Percentiles rank a stretch among this genome's conserved stretches.
phyloP scores from a whole-genome alignment of 1,284 basidiomycete genomes.

The Quambalaria eucalypti region DNA sequence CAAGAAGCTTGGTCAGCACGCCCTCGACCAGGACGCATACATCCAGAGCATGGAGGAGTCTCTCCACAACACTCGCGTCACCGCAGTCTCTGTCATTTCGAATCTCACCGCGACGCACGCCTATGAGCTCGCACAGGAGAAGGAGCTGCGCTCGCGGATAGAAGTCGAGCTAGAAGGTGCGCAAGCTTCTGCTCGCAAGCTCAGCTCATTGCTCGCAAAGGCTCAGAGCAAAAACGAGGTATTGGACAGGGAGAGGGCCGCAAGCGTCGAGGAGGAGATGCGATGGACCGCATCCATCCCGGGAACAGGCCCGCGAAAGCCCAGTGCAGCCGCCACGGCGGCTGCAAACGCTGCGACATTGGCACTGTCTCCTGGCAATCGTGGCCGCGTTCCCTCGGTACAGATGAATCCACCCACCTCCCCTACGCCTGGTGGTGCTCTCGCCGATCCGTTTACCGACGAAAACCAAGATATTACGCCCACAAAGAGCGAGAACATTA shows the following conservation, averaged over 20 bases:
- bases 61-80: slow-evolving; percentile 33
- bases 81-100: slow-evolving; percentile 38
- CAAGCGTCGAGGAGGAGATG: slow-evolving; percentile 10
- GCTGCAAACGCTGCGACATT: slow-evolving; percentile 4
- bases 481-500: not conserved
- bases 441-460: not conserved
- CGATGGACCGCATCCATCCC: slow-evolving; percentile 6
- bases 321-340: slow-evolving; percentile 8
- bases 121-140: slow-evolving; percentile 30
- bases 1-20: slow-evolving; percentile 10
- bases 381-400: too few relatives aligned
- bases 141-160: slow-evolving; percentile 26
- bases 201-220: slow-evolving; percentile 31
- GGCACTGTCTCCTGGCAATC: not conserved
- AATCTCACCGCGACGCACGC: slow-evolving; percentile 34
- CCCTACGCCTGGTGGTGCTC: not conserved
- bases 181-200: slow-evolving; percentile 39
- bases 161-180: slow-evolving; percentile 41
- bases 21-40: slow-evolving; percentile 4
- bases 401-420: not conserved
- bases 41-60: slow-evolving; percentile 4
- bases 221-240: slow-evolving; percentile 19
- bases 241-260: slow-evolving; percentile 4
- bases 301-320: slow-evolving; percentile 1
- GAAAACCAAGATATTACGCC: too few relatives aligned